Evolutionary conservation across 768 basidiomycete genomes (phyloP), one percentile per base, ranked within the genome.

Genomic region (Calocybe gangraenosa): DNA sequence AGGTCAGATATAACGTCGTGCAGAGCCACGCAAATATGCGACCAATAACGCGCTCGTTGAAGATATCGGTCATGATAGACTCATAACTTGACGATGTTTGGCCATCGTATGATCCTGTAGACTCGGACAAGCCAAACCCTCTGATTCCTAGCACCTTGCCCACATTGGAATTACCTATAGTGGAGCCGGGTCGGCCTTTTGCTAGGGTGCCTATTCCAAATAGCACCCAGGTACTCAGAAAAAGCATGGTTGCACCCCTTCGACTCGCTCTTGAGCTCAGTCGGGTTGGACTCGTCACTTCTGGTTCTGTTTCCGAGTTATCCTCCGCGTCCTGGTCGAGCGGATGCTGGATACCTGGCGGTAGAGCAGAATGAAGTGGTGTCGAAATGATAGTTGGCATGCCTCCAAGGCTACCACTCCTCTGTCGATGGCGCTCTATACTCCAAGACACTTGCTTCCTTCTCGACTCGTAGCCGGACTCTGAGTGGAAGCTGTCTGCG

Each of bases 1-100:
- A 90, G 2, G 95, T 97, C 28, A 99, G 69, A 64, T 99, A 99
- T 13, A 97, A 69, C 0, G 82, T 88, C 1, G 94, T 92, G 61
- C 95, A 97, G 15, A 85, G 59, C 96, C 96, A 99, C 7, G 96
- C 94, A 44, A 87, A 92, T 43, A 92, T 79, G 2, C 96, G 84
- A 1, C 96, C 96, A 39, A 98, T 67, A 19, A 92, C 59, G 38
- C 79, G 84, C 56, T 92, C 78, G 42, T 61, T 63, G 33, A 59
- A 58, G 7, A 60, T 59, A 36, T 64, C 55, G 30, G 55, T 57
- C 37, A 44, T 48, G 37, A 50, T 53, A 33, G 57, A 59, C 33
- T 58, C 57, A 19, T 59, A 51, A n/a, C 48, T 19, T 23, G 42
- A 19, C 9, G n/a, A 14, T 17, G 37, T 36, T 25, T 37, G 37